These are phyloP conservation scores for Mycosphaerella sp. DNA, from an alignment of 2,329 filamentous ascomycete genomes.

Conservation along the genomic window DNA sequence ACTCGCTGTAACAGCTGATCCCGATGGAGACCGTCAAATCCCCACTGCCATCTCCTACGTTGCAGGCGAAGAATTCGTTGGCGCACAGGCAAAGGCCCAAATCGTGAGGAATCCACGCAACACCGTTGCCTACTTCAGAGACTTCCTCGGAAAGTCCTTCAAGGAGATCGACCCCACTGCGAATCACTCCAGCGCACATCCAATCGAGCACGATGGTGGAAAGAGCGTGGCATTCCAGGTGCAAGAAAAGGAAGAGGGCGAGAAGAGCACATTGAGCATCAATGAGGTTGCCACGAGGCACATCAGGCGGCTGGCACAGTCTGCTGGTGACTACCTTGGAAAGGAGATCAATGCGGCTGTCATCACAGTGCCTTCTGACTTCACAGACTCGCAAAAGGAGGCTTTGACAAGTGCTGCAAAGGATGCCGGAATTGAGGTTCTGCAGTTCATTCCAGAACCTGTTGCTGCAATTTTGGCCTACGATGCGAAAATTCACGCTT, in stretches of 20 bases:
- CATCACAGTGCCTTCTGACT: constrained; percentile 90
- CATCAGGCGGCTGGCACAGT: constrained; percentile 70
- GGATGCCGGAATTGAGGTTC: constrained; percentile 74
- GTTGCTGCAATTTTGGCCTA: constrained; percentile 85
- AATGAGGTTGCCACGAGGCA: constrained; percentile 80
- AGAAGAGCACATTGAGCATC: constrained; percentile 63
- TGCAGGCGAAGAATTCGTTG: constrained; percentile 93
- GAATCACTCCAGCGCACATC: constrained; percentile 88
- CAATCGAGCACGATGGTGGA: constrained; percentile 62
- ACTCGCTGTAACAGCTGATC: constrained; percentile 59
- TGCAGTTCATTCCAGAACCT: constrained; percentile 90
- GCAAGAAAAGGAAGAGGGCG: constrained; percentile 55
- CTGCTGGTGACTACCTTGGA: constrained; percentile 86
- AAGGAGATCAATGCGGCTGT: constrained; percentile 93
- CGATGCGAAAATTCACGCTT: constrained; percentile 53
- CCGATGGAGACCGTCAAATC: constrained; percentile 98
- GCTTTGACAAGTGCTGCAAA: constrained; percentile 72
- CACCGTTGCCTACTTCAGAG: constrained; percentile 92
- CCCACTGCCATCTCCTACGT: constrained; percentile 91
- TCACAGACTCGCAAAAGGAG: constrained; percentile 76
- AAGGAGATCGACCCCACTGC: constrained; percentile 95
- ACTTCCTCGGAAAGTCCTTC: constrained; percentile 89
- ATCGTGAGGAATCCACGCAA: constrained; percentile 87
- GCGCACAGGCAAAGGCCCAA: constrained; percentile 89
- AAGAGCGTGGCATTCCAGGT: constrained; percentile 67